These are phyloP conservation scores for Talaromyces ruber DNA, from an alignment of 495 filamentous ascomycete genomes.

Conservation along the genomic window DNA sequence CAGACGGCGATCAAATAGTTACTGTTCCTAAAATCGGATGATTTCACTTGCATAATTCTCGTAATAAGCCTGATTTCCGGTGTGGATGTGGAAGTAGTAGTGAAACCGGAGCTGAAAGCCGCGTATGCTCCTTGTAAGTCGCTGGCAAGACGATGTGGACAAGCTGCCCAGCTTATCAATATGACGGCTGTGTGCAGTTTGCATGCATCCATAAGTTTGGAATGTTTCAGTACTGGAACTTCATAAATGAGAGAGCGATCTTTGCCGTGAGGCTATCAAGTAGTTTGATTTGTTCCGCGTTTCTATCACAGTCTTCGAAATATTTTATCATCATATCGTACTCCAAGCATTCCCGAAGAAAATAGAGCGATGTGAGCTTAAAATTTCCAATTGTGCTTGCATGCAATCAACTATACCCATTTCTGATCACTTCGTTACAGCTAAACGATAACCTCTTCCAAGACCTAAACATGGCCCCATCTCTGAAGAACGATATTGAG, in stretches of 20 bases:
- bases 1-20: not conserved
- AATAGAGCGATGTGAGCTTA: not conserved
- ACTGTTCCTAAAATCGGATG: not conserved
- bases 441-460: not conserved
- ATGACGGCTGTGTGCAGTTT: not conserved
- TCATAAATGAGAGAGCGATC: not conserved
- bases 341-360: not conserved
- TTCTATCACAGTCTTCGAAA: not conserved
- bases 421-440: not conserved
- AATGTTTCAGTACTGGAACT: not conserved
- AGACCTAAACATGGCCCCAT: not conserved
- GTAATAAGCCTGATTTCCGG: not conserved
- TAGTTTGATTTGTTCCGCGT: not conserved
- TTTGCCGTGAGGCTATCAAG: not conserved
- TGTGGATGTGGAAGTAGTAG: not conserved
- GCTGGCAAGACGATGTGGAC: not conserved
- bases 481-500: not conserved
- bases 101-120: not conserved
- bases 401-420: not conserved
- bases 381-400: not conserved
- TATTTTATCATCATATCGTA: not conserved
- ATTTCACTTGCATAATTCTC: not conserved
- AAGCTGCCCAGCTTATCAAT: not conserved
- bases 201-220: not conserved
- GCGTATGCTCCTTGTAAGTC: not conserved